A percentile compares a stretch with the other conserved stretches of the same genome.
phyloP scores from a whole-genome alignment of 805 yeast species.

The Barnettozyma pratensis region DNA sequence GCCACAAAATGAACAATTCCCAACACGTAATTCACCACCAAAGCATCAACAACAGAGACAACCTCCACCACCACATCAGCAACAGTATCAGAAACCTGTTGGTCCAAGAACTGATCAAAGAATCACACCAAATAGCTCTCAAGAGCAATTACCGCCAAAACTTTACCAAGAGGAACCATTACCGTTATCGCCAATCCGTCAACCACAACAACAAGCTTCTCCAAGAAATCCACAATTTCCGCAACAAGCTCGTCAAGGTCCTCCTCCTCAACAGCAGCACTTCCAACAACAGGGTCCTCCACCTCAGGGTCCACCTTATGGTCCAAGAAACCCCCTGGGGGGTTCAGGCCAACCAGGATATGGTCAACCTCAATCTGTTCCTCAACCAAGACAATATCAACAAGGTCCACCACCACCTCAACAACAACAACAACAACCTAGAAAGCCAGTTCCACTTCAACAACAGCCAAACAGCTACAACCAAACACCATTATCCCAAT shows the following conservation, averaged over 20 bases:
- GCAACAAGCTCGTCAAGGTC: conserved; percentile 5
- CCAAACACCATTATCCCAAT: not conserved
- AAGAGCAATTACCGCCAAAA: conserved; percentile 8
- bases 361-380: not conserved
- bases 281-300: not conserved
- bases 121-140: conserved; percentile 17
- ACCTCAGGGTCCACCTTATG: not conserved
- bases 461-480: not conserved
- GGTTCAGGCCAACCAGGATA: not conserved
- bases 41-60: conserved; percentile 2
- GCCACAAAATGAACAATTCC: conserved; percentile 1
- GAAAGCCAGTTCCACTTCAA: not conserved
- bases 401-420: conserved; percentile 4
- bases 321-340: not conserved
- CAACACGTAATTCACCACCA: not conserved
- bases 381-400: conserved; percentile 2
- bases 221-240: not conserved
- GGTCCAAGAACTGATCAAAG: conserved; percentile 22
- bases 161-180: conserved; percentile 3
- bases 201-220: conserved; percentile 1
- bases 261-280: conserved; percentile 6
- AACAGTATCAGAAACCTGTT: conserved; percentile 10
- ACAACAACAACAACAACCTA: not conserved
- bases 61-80: conserved; percentile 10
- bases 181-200: conserved; percentile 1